phyloP scores from a whole-genome alignment of 495 filamentous ascomycete genomes.

The Penicillium atrosanguineum region DNA sequence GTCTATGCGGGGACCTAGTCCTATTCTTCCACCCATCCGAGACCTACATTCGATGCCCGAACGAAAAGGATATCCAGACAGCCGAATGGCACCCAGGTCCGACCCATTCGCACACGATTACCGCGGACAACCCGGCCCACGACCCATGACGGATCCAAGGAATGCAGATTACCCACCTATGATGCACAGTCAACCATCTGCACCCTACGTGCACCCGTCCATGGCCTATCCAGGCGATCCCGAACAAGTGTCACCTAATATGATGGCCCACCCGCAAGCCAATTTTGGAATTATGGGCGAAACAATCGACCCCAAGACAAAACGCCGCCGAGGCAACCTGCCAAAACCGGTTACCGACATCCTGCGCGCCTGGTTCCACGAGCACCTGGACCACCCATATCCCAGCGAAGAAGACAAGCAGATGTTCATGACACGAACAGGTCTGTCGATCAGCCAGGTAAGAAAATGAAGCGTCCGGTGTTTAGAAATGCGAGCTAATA shows the following conservation, averaged over 20 bases:
- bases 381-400: slow-evolving; percentile 78
- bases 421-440: slow-evolving; percentile 70
- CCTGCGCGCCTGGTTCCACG: slow-evolving; percentile 75
- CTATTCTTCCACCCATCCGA: slow-evolving; percentile 42
- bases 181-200: slow-evolving; percentile 25
- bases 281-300: slow-evolving; percentile 49
- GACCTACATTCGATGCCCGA: slow-evolving; percentile 41
- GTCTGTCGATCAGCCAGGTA: slow-evolving; percentile 78
- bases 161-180: slow-evolving; percentile 30
- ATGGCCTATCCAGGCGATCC: slow-evolving; percentile 34
- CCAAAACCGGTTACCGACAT: slow-evolving; percentile 83
- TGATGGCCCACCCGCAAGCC: slow-evolving; percentile 33
- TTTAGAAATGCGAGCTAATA: not conserved
- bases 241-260: slow-evolving; percentile 32
- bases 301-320: slow-evolving; percentile 45
- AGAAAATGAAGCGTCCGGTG: slow-evolving; percentile 6
- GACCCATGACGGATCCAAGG: slow-evolving; percentile 26
- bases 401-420: slow-evolving; percentile 91
- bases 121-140: slow-evolving; percentile 16
- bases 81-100: slow-evolving; percentile 27
- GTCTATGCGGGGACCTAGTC: slow-evolving; percentile 35
- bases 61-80: slow-evolving; percentile 31
- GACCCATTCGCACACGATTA: slow-evolving; percentile 33
- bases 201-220: slow-evolving; percentile 27
- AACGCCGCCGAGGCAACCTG: slow-evolving; percentile 75